Percentiles rank a stretch among this genome's conserved stretches.
Conservation (phyloP, 495 filamentous ascomycete genomes). For the Tirmania nivea region DNA sequence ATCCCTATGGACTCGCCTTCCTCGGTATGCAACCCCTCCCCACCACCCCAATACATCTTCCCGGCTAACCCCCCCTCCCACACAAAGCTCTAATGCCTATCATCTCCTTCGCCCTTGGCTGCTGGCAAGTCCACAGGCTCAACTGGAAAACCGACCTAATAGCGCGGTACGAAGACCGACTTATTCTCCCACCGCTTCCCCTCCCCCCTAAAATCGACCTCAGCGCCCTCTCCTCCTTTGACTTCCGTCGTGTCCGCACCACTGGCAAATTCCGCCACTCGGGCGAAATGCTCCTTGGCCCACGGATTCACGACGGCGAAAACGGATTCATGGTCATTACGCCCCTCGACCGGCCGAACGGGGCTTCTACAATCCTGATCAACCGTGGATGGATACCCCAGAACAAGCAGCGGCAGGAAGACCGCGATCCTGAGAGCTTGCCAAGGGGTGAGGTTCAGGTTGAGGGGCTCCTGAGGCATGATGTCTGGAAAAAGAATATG, state of each 20-base stretch:
- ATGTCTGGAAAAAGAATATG: constrained; percentile 78
- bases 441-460: constrained; percentile 47
- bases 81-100: constrained; percentile 64
- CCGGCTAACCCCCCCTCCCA: background rate
- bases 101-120: constrained; percentile 72
- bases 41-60: background rate
- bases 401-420: constrained; percentile 39
- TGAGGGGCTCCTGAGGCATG: constrained; percentile 65
- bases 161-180: constrained; percentile 70
- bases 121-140: constrained; percentile 89
- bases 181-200: constrained; percentile 67
- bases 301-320: constrained; percentile 68
- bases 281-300: constrained; percentile 86
- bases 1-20: constrained; percentile 64
- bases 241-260: constrained; percentile 70
- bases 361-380: constrained; percentile 48
- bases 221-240: constrained; percentile 60
- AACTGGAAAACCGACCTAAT: constrained; percentile 84
- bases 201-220: constrained; percentile 67
- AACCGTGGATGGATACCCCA: constrained; percentile 79
- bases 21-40: constrained; percentile 31
- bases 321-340: constrained; percentile 82
- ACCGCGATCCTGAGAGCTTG: constrained; percentile 34
- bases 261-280: constrained; percentile 60
- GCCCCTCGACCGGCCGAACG: constrained; percentile 49